These are phyloP conservation scores for Boletus smithii DNA, from an alignment of 1,284 basidiomycete genomes.

Conservation along the genomic window DNA sequence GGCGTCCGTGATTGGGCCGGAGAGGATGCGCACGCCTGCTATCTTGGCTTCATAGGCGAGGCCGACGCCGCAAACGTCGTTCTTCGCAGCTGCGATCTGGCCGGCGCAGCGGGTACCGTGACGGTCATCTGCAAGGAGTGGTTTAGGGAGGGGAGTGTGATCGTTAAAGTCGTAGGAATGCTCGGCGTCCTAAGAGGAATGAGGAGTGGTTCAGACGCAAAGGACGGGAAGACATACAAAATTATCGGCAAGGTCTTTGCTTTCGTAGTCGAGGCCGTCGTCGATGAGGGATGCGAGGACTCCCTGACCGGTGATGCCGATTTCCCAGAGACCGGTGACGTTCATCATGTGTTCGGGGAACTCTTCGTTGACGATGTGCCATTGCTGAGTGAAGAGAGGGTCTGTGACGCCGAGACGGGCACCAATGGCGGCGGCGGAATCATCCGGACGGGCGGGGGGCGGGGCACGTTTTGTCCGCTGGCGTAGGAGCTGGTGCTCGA, in stretches of 20 bases:
- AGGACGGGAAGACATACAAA: constrained; percentile 65
- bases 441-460: constrained; percentile 43
- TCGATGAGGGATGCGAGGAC: constrained; percentile 91
- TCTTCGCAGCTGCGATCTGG: constrained; percentile 96
- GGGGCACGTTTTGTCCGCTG: constrained; percentile 69
- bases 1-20: constrained; percentile 95
- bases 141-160: constrained; percentile 84
- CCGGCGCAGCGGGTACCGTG: constrained; percentile 98
- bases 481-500: constrained; percentile 59
- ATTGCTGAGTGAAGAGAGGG: constrained; percentile 85
- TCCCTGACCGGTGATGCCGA: constrained; percentile 83
- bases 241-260: constrained; percentile 84
- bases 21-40: constrained; percentile 93
- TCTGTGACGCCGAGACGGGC: constrained; percentile 75
- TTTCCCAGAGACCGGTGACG: constrained; percentile 79
- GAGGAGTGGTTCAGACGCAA: constrained; percentile 2
- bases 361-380: constrained; percentile 87
- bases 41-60: constrained; percentile 91
- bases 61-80: constrained; percentile 93
- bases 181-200: constrained; percentile 63
- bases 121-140: constrained; percentile 87
- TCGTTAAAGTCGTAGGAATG: constrained; percentile 98
- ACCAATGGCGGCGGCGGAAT: constrained; percentile 49
- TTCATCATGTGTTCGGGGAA: constrained; percentile 82
- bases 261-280: constrained; percentile 92